Base-by-base conservation (phyloP, 2,329 filamentous ascomycete genomes). In the Xylariaceae sp. region DNA sequence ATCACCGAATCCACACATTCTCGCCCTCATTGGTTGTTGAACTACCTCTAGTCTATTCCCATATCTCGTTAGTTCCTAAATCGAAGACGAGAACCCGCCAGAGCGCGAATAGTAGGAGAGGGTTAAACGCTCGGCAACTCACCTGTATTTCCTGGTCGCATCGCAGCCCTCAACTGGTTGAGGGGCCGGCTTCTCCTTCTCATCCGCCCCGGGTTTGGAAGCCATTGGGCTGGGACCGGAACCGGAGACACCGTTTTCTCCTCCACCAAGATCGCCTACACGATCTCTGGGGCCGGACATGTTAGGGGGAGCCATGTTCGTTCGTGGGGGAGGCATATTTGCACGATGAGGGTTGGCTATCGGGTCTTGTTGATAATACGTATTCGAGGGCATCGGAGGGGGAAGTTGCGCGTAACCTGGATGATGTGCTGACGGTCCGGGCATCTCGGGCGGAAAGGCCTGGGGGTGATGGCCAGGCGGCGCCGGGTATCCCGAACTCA, bases 1-100 rank as follows among this genome's bases (percentile, higher is more conserved):
- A 79, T 99, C 95, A 60, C 95, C 95, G 77, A 98, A 99, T 7
- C 95, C 95, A 77, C 95, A 99, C 95, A 98, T 98, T 59, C 95
- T 90, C 63, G 95, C 95, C 67, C 95, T 87, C 67, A 91, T 83
- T 48, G 95, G 95, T 74, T 98, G 92, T 77, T 99, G 95, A 64
- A 90, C 87, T 57, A 97, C 91, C 63, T 88, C 80, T 48, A 96
- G 82, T 59, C 87, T 89, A 63, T 58, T 21, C 5, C 40, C 46
- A 48, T 53, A 26, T 40, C 47, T 52, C 53, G 57, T 70, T 50
- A 70, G 59, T 40, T 43, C 37, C 32, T 46, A 46, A 50, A 52
- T 20, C 7, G 19, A 52, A 29, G 56, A 48, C 26, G 45, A 51
- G 26, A 16, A 29, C 16, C 21, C 29, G 46, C 32, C 20, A 41